phyloP scores from a whole-genome alignment of 495 filamentous ascomycete species.

The Xylaria scruposa region DNA sequence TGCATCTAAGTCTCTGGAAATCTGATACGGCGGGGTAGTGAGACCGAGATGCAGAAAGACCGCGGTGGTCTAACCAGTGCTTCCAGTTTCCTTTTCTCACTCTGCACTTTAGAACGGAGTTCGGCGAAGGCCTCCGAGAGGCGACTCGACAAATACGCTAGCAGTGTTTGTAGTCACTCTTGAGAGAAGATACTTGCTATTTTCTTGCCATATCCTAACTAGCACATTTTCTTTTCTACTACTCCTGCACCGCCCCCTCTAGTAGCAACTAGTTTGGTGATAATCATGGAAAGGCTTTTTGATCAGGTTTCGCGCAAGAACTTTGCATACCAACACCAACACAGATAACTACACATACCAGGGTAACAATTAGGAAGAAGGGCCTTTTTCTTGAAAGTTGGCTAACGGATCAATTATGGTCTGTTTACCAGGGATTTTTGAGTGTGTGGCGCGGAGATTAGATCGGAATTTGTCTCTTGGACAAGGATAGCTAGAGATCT shows the following conservation, averaged over 20 bases:
- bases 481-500: conserved; percentile 14
- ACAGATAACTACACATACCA: not conserved
- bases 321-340: conserved; percentile 16
- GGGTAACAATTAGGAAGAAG: not conserved
- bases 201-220: no score
- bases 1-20: not conserved
- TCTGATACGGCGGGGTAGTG: not conserved
- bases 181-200: not conserved
- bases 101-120: not conserved
- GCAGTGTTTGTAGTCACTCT: not conserved
- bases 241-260: not conserved
- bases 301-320: not conserved
- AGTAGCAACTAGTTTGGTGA: not conserved
- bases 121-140: not conserved
- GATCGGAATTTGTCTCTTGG: not conserved
- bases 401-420: not conserved
- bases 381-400: not conserved
- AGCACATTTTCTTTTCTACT: not conserved
- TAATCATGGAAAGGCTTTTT: conserved; percentile 1
- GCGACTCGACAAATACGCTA: not conserved
- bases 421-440: not conserved
- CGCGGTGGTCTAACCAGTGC: not conserved
- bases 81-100: not conserved
- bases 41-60: not conserved
- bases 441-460: conserved; percentile 1